A percentile compares a stretch with the other conserved stretches of the same genome.
Evolutionary conservation across 306 rosid genomes (phyloP).

Genomic region (Fragaria iinumae): DNA sequence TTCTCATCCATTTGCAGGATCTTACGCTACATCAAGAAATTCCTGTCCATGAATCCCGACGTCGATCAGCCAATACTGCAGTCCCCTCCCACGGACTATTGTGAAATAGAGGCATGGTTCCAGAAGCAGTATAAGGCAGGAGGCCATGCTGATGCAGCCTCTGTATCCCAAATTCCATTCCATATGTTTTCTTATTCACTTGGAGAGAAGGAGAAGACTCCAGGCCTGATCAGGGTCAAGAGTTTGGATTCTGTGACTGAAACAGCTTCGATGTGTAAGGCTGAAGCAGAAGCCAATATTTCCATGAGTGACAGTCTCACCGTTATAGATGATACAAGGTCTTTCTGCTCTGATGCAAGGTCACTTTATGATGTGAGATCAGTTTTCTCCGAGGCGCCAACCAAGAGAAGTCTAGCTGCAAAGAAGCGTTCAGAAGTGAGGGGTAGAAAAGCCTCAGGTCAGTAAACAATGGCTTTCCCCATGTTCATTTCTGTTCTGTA

Average conservation of each 20-base stretch:
- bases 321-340: constrained; percentile 33
- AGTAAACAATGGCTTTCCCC: constrained; percentile 3
- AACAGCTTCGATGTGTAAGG: constrained; percentile 14
- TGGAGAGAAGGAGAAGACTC: constrained; percentile 58
- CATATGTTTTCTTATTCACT: constrained; percentile 79
- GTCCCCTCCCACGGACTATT: constrained; percentile 59
- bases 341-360: constrained; percentile 39
- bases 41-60: constrained; percentile 62
- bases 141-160: constrained; percentile 22
- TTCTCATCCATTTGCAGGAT: constrained; percentile 90
- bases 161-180: constrained; percentile 65
- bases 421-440: constrained; percentile 31
- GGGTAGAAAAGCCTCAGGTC: constrained; percentile 58
- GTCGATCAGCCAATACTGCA: constrained; percentile 39
- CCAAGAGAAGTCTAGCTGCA: constrained; percentile 32
- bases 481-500: constrained; percentile 5
- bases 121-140: constrained; percentile 40
- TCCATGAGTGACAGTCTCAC: constrained; percentile 31
- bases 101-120: constrained; percentile 62
- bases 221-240: constrained; percentile 29
- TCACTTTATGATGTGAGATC: constrained; percentile 28
- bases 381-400: constrained; percentile 39
- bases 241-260: constrained; percentile 36
- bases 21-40: constrained; percentile 69
- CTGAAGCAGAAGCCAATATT: constrained; percentile 27